Base-by-base conservation (phyloP, 495 filamentous ascomycete species). In the Bathelium albidoporum region DNA sequence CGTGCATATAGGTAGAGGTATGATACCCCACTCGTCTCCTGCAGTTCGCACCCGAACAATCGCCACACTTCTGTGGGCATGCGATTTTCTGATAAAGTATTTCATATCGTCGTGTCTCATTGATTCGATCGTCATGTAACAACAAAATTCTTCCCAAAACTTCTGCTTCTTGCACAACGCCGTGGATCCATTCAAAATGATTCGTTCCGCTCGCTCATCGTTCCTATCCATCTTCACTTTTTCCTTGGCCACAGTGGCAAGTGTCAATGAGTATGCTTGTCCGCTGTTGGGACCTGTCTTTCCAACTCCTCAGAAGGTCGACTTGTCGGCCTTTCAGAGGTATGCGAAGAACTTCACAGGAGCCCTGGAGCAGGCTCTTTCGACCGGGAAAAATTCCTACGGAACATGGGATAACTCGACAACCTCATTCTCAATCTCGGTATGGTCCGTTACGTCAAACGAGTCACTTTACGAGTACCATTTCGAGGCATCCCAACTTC, bases 391-490 rank as follows among this genome's bases (percentile, higher is more conserved):
- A 39, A 39, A 39, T 14, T 41, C 44, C 16, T 31, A 59, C n/a
- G 61, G 61, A 2, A 14, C 29, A 18, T 11, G 62, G 24, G 53
- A 62, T 26, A n/a, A 36, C 60, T 32, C 49, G 14, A 31, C n/a
- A 1, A 59, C 64, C 18, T 58, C 61, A 28, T 67, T 67, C 58
- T 59, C 61, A 58, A 63, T 67, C 29, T 32, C 62, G 43, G 55
- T 67, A 9, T 67, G 59, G 45, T 67, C 65, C 32, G 32, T 61
- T 16, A 29, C n/a, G 5, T 52, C 62, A 20, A 64, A 67, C 41
- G 24, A 61, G 18, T 60, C 65, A 3, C n/a, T 67, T 4, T 64
- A 53, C 55, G 44, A 28, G 32, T 64, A 64, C 44, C 58, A 60
- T 49, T 43, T 55, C 36, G 55, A 26, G 14, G 64, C 43, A 16